Base-by-base conservation (phyloP, 176 grass and related monocot species). In the Oryza australiensis region DNA sequence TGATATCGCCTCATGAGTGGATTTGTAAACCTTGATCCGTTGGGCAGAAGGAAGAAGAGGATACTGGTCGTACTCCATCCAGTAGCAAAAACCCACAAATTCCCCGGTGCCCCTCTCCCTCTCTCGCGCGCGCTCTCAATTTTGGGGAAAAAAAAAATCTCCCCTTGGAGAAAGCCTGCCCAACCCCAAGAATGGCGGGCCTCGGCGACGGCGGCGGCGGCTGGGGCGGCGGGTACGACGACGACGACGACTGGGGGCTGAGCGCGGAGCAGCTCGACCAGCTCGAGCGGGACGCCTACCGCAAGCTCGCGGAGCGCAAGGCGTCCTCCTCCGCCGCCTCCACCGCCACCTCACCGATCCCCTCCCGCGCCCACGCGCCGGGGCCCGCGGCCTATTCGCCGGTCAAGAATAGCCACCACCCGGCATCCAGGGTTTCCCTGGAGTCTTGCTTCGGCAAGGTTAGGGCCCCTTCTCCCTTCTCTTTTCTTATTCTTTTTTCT, bases 261-360 rank as follows among this genome's bases (percentile, higher is more conserved):
- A 94, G 84, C 51, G 86, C 82, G 86, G 90, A 94, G 67, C 90
- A 98, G 72, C 76, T 91, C 81, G 92, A 91, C 95, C 84, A 89
- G 73, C 67, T 98, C 12, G 95, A 98, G 84, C 73, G 75, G 88
- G 92, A 98, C 26, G 92, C 95, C 87, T 91, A 89, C 66, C 84
- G 88, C 64, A 86, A 89, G 76, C 81, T 98, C 49, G 86, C 90
- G 13, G 90, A 92, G 82, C 86, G 95, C 40, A 98, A 89, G 70
- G 77, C 90, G 62, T 90, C 87, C 80, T 90, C 87, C 78, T 34
- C 77, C 35, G 72, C 78, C 64, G 76, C 79, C 26, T 89, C 88
- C 80, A 89, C 85, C 62, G 5, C 32, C 29, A 66, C 76, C 51
- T 92, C 90, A 34, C 87, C 88, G 64, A 83, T 92, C 30, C 64